Percentiles rank a stretch among this genome's conserved stretches.
phyloP scores from a whole-genome alignment of 352 stramenopile genomes.

The Phytophthora cajani region DNA sequence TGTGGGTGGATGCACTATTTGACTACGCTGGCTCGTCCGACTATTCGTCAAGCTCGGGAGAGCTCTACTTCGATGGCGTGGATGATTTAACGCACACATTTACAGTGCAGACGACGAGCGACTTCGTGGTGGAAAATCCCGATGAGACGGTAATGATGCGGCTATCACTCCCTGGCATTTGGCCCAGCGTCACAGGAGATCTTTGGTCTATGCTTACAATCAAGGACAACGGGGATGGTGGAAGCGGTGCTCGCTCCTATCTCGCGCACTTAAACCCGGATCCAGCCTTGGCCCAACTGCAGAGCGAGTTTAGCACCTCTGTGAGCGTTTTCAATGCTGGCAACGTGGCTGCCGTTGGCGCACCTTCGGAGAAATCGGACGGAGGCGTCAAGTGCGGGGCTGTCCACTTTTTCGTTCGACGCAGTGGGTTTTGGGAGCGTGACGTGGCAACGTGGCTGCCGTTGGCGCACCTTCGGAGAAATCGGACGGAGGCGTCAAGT shows the following conservation, averaged over 20 bases:
- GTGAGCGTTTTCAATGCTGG: conserved; percentile 71
- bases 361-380: conserved; percentile 53
- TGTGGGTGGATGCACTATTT: conserved; percentile 83
- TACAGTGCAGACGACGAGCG: conserved; percentile 86
- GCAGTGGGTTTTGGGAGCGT: conserved; percentile 73
- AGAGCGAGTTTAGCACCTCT: conserved; percentile 55
- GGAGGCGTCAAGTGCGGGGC: conserved; percentile 54
- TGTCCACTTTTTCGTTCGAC: conserved; percentile 73
- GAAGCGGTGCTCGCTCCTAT: conserved; percentile 75
- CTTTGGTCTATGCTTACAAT: conserved; percentile 92
- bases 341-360: conserved; percentile 75
- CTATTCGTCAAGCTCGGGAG: conserved; percentile 76
- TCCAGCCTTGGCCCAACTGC: conserved; percentile 32
- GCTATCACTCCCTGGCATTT: conserved; percentile 93
- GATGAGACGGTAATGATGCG: conserved; percentile 92
- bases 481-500: conserved; percentile 38
- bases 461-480: conserved; percentile 67
- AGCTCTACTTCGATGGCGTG: conserved; percentile 70
- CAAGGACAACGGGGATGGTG: conserved; percentile 91
- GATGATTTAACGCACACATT: conserved; percentile 65
- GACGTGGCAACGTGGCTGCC: conserved; percentile 72
- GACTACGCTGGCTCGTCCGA: conserved; percentile 92
- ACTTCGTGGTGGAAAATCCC: conserved; percentile 91
- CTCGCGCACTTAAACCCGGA: conserved; percentile 62
- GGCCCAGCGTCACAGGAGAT: conserved; percentile 86